These are phyloP conservation scores for Phaeosphaeria sp. DNA, from an alignment of 2,329 filamentous ascomycete species.

Conservation along the genomic window DNA sequence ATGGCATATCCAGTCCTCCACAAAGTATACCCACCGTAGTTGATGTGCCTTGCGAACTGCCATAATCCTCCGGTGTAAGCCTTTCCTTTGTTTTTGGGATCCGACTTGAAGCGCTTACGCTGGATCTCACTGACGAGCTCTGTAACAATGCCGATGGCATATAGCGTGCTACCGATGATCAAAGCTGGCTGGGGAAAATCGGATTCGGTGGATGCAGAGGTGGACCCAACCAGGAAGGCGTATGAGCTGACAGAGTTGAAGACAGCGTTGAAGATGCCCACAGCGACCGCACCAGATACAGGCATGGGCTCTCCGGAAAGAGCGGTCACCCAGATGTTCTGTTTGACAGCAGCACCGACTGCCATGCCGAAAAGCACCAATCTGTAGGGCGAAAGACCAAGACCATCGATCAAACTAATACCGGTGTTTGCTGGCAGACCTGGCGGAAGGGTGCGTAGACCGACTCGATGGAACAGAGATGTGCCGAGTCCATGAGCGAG, in stretches of 20 bases:
- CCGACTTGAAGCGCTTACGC: slow-evolving; percentile 59
- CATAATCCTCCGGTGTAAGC: slow-evolving; percentile 59
- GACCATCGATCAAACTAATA: slow-evolving; percentile 48
- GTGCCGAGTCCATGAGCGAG: slow-evolving; percentile 53
- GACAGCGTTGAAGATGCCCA: slow-evolving; percentile 62
- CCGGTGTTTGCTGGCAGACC: slow-evolving; percentile 51
- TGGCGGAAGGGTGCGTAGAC: slow-evolving; percentile 53
- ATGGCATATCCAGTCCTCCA: slow-evolving; percentile 60
- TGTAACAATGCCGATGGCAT: slow-evolving; percentile 58
- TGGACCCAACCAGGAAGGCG: slow-evolving; percentile 59
- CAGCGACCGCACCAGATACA: slow-evolving; percentile 49
- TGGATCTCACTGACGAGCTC: slow-evolving; percentile 66
- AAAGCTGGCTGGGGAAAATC: slow-evolving; percentile 51
- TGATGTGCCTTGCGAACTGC: slow-evolving; percentile 59
- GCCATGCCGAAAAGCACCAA: slow-evolving; percentile 62
- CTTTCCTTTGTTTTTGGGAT: slow-evolving; percentile 61
- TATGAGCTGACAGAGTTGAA: slow-evolving; percentile 64
- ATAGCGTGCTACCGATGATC: slow-evolving; percentile 59
- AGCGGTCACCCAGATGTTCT: slow-evolving; percentile 60
- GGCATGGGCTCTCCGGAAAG: slow-evolving; percentile 61
- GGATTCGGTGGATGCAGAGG: slow-evolving; percentile 53
- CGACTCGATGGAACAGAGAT: slow-evolving; percentile 54
- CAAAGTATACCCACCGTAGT: slow-evolving; percentile 61
- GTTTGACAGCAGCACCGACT: slow-evolving; percentile 61
- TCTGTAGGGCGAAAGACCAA: slow-evolving; percentile 59